Evolutionary conservation across 176 grass and related monocot species (phyloP), one percentile per base, ranked within the genome.

Genomic region (Themeda triandra): DNA sequence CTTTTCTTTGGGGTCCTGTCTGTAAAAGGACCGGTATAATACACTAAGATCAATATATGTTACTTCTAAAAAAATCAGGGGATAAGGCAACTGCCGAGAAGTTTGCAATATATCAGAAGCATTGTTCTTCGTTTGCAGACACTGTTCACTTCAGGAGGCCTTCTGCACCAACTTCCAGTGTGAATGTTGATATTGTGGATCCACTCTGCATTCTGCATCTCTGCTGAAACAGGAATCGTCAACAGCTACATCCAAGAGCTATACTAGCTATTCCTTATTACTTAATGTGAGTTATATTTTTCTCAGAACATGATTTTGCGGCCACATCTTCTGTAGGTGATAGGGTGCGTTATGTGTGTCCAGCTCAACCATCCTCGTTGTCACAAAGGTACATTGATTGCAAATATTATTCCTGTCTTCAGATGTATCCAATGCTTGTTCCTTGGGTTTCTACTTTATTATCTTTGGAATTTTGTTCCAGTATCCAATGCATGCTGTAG

Each of bases 121-220:
- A 92, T 72, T 91, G 87, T 39, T 51, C 86, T 76, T 82, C 88
- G 48, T 68, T 93, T 76, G 83, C 72, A 70, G 96, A 99, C 40
- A 56, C 85, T 30, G 58, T 95, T 71, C 93, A 93, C 77, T 75
- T 85, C 54, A 96, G 88, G 78, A 92, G 90, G 75, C 91, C 93
- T 82, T 49, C 88, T 83, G 83, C 79, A 81, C 93, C 91, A 92
- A 76, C 96, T 80, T 93, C 93, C 24, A 92, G 96, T 91, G 93
- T 99, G 71, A 92, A 99, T 45, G 91, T 92, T 84, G 97, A 99
- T 82, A 96, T 99, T 86, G 86, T 96, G 63, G 97, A 90, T 94
- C 96, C 44, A 88, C 89, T 60, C 81, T 91, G 65, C 87, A 92
- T 88, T 94, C 93, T 44, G 92, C 92, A 63, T 90, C 91, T 44